Evolutionary conservation across 2,329 filamentous ascomycete genomes (phyloP), one percentile per base, ranked within the genome.

Genomic region (Botrytis deweyae): DNA sequence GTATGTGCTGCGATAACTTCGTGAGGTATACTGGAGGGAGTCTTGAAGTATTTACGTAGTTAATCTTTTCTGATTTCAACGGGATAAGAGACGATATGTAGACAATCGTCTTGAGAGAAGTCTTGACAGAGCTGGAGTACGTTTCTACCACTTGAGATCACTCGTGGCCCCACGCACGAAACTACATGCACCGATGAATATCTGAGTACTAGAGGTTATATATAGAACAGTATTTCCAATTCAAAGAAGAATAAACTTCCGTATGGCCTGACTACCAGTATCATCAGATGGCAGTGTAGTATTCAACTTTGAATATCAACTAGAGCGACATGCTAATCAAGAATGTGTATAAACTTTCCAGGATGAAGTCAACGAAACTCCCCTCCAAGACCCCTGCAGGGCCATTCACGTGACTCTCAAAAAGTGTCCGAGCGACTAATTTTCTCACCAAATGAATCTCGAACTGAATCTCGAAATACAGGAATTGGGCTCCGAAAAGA

Each of bases 401-500:
- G n/a, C 0, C 2, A 6, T 0, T 0, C 70, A 72, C 70, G 70
- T 72, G 70, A 72, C 12, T 2, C 1, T n/a, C 12, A 12, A 55
- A n/a, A 66, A 67, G 36, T 42, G 70, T 67, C 70, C 61, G 70
- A 67, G 70, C 70, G 61, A 72, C 20, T 58, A 72, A 72, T 72
- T 72, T 72, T 72, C 70, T 71, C 49, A 16, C 38, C 25, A 42
- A 40, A 36, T 46, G 42, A 22, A 70, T 74, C 42, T 55, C 52
- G 67, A 75, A 49, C 49, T 44, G 25, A 55, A 64, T 63, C 52
- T 18, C 46, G 62, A 59, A 58, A 58, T 66, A 65, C 46, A 72
- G 70, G 44, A 72, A 76, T 74, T 76, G 76, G 70, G 77, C 77
- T 76, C 78, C 76, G 78, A 76, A 73, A 75, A 71, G 74, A 72